These are phyloP conservation scores for Tricholoma hemisulphureum DNA, from an alignment of 768 basidiomycete genomes.

Conservation along the genomic window DNA sequence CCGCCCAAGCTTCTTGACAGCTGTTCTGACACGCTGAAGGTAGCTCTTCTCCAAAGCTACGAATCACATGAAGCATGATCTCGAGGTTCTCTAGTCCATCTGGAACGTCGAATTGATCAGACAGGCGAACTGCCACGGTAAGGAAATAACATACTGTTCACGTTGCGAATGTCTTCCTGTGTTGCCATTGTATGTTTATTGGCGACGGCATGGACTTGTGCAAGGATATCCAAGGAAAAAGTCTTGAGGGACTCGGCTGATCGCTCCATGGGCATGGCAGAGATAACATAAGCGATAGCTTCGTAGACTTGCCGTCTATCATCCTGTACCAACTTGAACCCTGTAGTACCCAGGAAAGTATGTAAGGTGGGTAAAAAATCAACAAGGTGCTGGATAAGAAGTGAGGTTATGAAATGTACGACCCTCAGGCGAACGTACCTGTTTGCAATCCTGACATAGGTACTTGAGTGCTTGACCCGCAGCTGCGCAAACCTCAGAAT, in stretches of 20 bases:
- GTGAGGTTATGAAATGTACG: neutral
- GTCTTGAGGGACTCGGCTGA: conserved; percentile 84
- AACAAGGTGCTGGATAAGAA: conserved; percentile 67
- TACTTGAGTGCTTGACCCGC: conserved; percentile 96
- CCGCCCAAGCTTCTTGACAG: conserved; percentile 74
- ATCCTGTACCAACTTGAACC: conserved; percentile 76
- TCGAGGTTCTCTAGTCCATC: conserved; percentile 92
- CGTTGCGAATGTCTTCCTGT: conserved; percentile 67
- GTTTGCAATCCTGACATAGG: conserved; percentile 94
- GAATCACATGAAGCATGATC: conserved; percentile 83
- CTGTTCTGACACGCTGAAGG: conserved; percentile 78
- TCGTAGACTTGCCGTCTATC: conserved; percentile 93
- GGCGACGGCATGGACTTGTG: conserved; percentile 66
- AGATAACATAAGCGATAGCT: conserved; percentile 93
- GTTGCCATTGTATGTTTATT: conserved; percentile 53
- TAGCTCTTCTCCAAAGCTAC: conserved; percentile 78
- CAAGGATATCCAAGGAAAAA: conserved; percentile 83
- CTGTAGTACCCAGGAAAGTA: conserved; percentile 79
- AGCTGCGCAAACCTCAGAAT: conserved; percentile 84
- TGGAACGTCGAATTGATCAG: conserved; percentile 23
- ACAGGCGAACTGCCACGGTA: neutral
- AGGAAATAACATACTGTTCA: conserved; percentile 55
- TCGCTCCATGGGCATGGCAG: conserved; percentile 86
- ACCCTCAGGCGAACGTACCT: conserved; percentile 40
- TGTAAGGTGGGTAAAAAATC: conserved; percentile 91